Evolutionary conservation across 345 rosid species (phyloP), one percentile per base, ranked within the genome.

Genomic region (Capsella bursapastoris): DNA sequence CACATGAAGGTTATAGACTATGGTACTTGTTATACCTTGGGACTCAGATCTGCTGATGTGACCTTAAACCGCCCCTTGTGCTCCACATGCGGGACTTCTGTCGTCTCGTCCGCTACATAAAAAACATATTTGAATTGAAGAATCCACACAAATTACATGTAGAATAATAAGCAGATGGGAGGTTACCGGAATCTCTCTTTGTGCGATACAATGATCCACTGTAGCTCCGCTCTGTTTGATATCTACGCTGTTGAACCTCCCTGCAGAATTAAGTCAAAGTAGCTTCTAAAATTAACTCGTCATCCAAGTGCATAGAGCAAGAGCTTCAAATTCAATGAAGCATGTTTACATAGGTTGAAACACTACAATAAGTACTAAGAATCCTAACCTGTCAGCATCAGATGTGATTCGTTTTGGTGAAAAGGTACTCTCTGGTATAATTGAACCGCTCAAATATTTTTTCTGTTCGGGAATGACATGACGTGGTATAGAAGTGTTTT

Each of bases 51-150:
- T 59, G 86, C 89, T 35, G 90, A 86, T 52, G 92, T 95, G 65
- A 90, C 88, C 82, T 95, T 86, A 84, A 95, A 95, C 47, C 99
- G 93, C 73, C 97, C 99, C 84, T 81, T 92, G 67, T 85, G 83
- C 79, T 86, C 93, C 78, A 92, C 86, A 64, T 92, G 79, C 29
- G 92, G 89, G 60, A 90, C 93, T 72, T 91, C 95, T 59, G 97
- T 76, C 34, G 85, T 31, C 79, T 92, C 97, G 50, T 92, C 99
- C 53, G 70, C 90, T 87, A 82, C 75, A 81, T 28, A 60, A n/a
- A 22, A 66, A 22, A 25, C 29, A 31, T 3, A 73, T 73, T 59
- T 0, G 10, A 48, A 63, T 53, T 15, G 41, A 53, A 35, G 58
- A 70, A 66, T 34, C 71, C 43, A 44, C 45, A 44, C 63, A 18